Evolutionary conservation across 2,329 filamentous ascomycete genomes (phyloP).

Genomic region (Waltergamsia citrina): DNA sequence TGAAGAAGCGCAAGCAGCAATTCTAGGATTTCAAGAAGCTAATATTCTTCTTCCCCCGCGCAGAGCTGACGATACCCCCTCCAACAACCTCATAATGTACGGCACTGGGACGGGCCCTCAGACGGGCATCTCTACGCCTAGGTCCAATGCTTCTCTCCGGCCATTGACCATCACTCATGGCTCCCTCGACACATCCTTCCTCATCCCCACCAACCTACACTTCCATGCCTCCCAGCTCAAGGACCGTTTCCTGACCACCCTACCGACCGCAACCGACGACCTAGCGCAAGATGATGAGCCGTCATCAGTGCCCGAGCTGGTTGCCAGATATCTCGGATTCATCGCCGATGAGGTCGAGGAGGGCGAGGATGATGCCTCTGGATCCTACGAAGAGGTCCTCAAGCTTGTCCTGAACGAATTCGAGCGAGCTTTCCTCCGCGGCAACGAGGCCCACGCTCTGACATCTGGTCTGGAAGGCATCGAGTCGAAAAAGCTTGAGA

Average conservation of each 20-base stretch:
- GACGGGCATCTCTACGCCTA: constrained; percentile 93
- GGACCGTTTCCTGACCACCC: constrained; percentile 75
- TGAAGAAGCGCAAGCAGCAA: no score
- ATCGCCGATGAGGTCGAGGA: constrained; percentile 84
- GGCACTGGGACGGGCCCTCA: constrained; percentile 74
- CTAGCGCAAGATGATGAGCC: constrained; percentile 97
- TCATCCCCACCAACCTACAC: constrained; percentile 90
- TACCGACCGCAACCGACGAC: constrained; percentile 91
- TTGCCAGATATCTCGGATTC: constrained; percentile 88
- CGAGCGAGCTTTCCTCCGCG: constrained; percentile 85
- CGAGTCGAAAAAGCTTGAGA: constrained; percentile 80
- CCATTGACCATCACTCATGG: constrained; percentile 88
- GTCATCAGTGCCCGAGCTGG: constrained; percentile 87
- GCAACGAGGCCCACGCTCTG: constrained; percentile 92
- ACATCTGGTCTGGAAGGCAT: constrained; percentile 83
- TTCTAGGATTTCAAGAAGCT: no score
- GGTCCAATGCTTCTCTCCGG: constrained; percentile 85
- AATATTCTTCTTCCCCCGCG: no score
- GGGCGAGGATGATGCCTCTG: constrained; percentile 80
- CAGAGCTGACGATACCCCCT: no score
- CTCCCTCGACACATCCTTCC: constrained; percentile 90
- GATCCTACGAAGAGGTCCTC: constrained; percentile 85
- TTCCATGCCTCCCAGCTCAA: constrained; percentile 94
- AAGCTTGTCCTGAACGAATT: constrained; percentile 93
- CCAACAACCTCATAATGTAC: constrained; percentile 59